Evolutionary conservation across 176 grass and related monocot species (phyloP).

Genomic region (Paspalum vaginatum): DNA sequence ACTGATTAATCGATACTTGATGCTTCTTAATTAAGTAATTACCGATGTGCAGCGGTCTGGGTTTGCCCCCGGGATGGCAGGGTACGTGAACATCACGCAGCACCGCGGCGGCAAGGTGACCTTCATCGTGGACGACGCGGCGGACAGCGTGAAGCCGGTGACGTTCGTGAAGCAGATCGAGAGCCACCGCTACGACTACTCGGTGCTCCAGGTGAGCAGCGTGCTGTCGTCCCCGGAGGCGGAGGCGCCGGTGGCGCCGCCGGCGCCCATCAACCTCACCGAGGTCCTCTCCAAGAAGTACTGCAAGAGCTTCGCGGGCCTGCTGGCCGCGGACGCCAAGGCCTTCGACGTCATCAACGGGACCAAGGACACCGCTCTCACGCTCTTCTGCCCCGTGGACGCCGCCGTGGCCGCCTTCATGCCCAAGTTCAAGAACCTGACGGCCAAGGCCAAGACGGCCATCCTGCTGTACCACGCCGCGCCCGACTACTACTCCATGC

Average conservation of each 20-base stretch:
- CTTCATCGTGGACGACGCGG: slow-evolving; percentile 54
- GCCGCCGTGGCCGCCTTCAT: slow-evolving; percentile 58
- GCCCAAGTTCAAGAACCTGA: slow-evolving; percentile 89
- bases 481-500: slow-evolving; percentile 76
- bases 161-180: slow-evolving; percentile 46
- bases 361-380: slow-evolving; percentile 72
- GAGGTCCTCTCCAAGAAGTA: slow-evolving; percentile 81
- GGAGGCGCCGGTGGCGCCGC: slow-evolving; percentile 63
- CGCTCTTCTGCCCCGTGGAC: slow-evolving; percentile 73
- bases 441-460: slow-evolving; percentile 64
- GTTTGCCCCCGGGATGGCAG: slow-evolving; percentile 52
- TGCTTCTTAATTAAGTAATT: neutral
- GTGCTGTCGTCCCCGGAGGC: slow-evolving; percentile 61
- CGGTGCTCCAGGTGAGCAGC: slow-evolving; percentile 62
- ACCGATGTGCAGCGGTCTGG: slow-evolving; percentile 67
- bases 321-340: slow-evolving; percentile 54
- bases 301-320: slow-evolving; percentile 71
- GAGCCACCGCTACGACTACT: slow-evolving; percentile 59
- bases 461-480: slow-evolving; percentile 79
- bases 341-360: slow-evolving; percentile 60
- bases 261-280: slow-evolving; percentile 67
- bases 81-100: slow-evolving; percentile 77
- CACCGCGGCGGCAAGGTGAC: slow-evolving; percentile 58
- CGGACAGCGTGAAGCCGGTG: slow-evolving; percentile 26
- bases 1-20: neutral